These are phyloP conservation scores for Auricularia heimuer DNA, from an alignment of 768 basidiomycete genomes.

Conservation along the genomic window DNA sequence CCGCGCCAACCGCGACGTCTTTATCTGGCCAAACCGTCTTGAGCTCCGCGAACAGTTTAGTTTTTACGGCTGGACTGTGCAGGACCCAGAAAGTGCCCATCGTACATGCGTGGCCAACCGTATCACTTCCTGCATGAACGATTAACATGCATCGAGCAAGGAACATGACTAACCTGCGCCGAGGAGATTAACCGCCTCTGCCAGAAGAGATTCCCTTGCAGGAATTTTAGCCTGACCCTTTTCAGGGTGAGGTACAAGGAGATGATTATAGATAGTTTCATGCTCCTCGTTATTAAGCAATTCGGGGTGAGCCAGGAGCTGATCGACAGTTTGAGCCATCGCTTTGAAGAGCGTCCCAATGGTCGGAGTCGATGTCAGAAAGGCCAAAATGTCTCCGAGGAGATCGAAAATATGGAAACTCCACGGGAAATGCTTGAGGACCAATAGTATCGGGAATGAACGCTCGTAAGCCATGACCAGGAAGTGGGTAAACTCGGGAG, in stretches of 20 bases:
- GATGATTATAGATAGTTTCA: conserved; percentile 28
- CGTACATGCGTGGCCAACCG: conserved; percentile 20
- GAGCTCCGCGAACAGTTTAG: too few relatives aligned
- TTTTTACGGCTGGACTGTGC: too few relatives aligned
- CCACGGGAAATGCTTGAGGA: background rate
- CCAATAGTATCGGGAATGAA: background rate
- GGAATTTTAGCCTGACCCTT: conserved; percentile 21
- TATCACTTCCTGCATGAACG: conserved; percentile 27
- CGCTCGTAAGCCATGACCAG: conserved; percentile 14
- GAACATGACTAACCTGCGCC: conserved; percentile 34
- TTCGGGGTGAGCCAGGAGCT: conserved; percentile 15
- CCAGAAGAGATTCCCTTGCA: conserved; percentile 16
- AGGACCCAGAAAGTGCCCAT: too few relatives aligned
- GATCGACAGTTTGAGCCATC: conserved; percentile 15
- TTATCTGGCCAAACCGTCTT: too few relatives aligned
- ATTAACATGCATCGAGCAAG: too few relatives aligned
- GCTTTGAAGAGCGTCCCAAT: background rate
- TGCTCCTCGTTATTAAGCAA: conserved; percentile 21
- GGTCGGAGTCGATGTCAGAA: background rate
- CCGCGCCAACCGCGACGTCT: too few relatives aligned
- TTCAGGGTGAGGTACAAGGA: conserved; percentile 15
- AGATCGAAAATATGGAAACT: background rate
- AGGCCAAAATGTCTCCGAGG: background rate
- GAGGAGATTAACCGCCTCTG: conserved; percentile 18
- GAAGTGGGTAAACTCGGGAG: conserved; percentile 26